Base-by-base conservation (phyloP, 192 early-diverging fungal genomes). In the Chytriomyces sp. region DNA sequence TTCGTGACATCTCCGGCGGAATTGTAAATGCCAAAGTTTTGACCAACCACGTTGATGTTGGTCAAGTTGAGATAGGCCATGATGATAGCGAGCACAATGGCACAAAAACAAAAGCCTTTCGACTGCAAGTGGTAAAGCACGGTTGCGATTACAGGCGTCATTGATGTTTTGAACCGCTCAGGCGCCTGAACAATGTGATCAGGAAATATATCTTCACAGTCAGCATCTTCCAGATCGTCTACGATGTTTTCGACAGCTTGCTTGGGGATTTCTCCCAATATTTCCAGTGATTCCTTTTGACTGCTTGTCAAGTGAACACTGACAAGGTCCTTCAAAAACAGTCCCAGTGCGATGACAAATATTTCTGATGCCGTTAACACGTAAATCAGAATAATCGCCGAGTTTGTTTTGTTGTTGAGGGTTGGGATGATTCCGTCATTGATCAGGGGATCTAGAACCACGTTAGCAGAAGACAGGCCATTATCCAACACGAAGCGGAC, bases 1-100 rank as follows among this genome's bases (percentile, higher is more conserved):
- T 13, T 57, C 20, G 53, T 20, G 20, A 57, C 20, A 57, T 57
- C 53, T 57, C 53, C 53, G 16, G 53, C 53, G 20, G 53, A 13
- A 57, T 57, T 57, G 53, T 57, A 57, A 57, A 57, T 57, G 13
- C 53, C 53, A 20, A 57, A 57, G 20, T 57, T 57, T 20, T 57
- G 53, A 20, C 53, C 53, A 13, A 57, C 53, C 13, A 57, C 16
- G 20, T n/a, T n/a, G 20, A 57, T 57, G 53, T 57, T 57, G 1
- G 13, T 57, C 53, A 57, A 20, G 3, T 57, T 57, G 20, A 57
- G 13, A 20, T 20, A 57, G 20, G 53, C 53, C 53, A 57, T 57
- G 53, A 57, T 5, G 20, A 57, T 20, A 5, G 53, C 53, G 1
- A 57, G 5, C 1, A 20, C 13, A 2, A 57, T 57, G 53, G 53